phyloP scores from a whole-genome alignment of 805 yeast genomes.

The Metschnikowia shivogae region DNA sequence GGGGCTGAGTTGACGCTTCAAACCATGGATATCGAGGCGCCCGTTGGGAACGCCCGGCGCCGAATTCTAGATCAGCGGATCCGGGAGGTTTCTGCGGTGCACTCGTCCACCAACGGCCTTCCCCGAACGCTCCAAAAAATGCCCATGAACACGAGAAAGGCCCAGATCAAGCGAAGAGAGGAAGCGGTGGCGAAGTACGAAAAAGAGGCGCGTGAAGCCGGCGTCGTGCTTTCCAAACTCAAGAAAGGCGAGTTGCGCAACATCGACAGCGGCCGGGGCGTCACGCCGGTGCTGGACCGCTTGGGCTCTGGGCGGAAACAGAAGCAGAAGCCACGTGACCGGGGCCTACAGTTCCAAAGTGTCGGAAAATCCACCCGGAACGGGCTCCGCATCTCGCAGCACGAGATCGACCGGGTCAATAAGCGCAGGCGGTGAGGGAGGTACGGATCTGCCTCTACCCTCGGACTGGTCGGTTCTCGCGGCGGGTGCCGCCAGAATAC shows the following conservation, averaged over 20 bases:
- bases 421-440: constrained; percentile 8
- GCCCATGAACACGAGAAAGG: constrained; percentile 87
- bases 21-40: constrained; percentile 57
- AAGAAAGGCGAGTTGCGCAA: constrained; percentile 63
- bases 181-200: constrained; percentile 55
- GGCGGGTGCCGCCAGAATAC: no score
- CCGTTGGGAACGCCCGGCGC: constrained; percentile 65
- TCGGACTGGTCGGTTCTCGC: no score
- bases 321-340: constrained; percentile 50
- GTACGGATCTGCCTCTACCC: no score
- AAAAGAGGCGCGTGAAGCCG: constrained; percentile 81
- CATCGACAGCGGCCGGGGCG: constrained; percentile 51
- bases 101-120: constrained; percentile 45
- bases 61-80: constrained; percentile 61
- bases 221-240: constrained; percentile 74
- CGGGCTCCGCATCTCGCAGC: constrained; percentile 67
- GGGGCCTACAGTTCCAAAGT: constrained; percentile 73
- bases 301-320: constrained; percentile 45
- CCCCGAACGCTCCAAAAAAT: constrained; percentile 59
- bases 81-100: constrained; percentile 35
- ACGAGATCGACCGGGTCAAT: constrained; percentile 54
- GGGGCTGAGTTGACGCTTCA: constrained; percentile 68
- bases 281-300: constrained; percentile 46
- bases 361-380: constrained; percentile 76
- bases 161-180: constrained; percentile 62